Conservation (phyloP, 768 basidiomycete genomes). For the Lyophyllum semitale region DNA sequence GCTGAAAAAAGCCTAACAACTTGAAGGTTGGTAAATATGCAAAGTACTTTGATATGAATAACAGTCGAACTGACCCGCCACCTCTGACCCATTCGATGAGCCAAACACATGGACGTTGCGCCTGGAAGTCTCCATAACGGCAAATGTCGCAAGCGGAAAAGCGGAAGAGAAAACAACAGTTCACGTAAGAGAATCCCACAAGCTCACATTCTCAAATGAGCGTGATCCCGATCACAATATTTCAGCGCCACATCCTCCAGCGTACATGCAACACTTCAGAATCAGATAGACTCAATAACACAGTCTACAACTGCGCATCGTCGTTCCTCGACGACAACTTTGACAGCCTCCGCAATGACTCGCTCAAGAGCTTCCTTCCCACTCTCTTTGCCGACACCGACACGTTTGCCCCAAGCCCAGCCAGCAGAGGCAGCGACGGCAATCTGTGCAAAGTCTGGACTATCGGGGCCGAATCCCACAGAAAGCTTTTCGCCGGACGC, state of each 20-base stretch:
- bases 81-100: slow-evolving; percentile 15
- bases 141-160: not conserved
- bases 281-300: slow-evolving; percentile 40
- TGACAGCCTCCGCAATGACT: slow-evolving; percentile 50
- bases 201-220: too few relatives aligned
- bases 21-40: too few relatives aligned
- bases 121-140: slow-evolving; percentile 7
- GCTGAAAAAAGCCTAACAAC: slow-evolving; percentile 14
- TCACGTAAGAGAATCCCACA: too few relatives aligned
- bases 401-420: slow-evolving; percentile 58
- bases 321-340: slow-evolving; percentile 55
- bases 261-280: too few relatives aligned
- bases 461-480: slow-evolving; percentile 64
- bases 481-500: slow-evolving; percentile 50
- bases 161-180: too few relatives aligned
- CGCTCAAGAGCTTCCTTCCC: slow-evolving; percentile 31
- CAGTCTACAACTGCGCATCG: slow-evolving; percentile 71
- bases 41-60: not conserved
- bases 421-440: slow-evolving; percentile 70
- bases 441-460: slow-evolving; percentile 62
- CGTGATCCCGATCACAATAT: too few relatives aligned
- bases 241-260: too few relatives aligned
- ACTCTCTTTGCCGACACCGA: slow-evolving; percentile 28
- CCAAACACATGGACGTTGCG: slow-evolving; percentile 17
- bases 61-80: slow-evolving; percentile 14